Base-by-base conservation (phyloP, 768 basidiomycete species). In the Lactarius psammicola region DNA sequence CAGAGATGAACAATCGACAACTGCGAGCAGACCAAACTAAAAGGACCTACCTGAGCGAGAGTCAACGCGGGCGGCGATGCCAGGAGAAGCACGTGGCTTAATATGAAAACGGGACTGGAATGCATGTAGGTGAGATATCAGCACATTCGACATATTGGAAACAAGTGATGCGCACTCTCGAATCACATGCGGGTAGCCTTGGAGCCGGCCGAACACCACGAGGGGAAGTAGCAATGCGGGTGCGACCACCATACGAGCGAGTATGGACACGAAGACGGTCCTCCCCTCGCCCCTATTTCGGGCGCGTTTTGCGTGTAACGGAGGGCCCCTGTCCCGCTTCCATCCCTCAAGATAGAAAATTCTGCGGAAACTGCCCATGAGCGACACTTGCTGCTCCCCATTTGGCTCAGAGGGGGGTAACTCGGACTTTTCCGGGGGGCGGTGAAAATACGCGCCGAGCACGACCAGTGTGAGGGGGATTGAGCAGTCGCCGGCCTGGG, bases 401-500 rank as follows among this genome's bases (percentile, higher is more conserved):
- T 40, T 66, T 61, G 11, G 2, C 23, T 15, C 46, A 5, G 23
- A 49, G 10, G n/a, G 2, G 44, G 46, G 44, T 0, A 55, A 31
- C 10, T 36, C 28, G 20, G 44, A 36, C 33, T 57, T 33, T 2
- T 51, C 62, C 1, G 77, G 76, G 11, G 80, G 78, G 0, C 78
- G 78, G 74, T 86, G 90, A 77, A 96, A 96, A 79, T 95, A 97
- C 17, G 91, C 94, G 10, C 95, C 95, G 51, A 98, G 86, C 9
- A 96, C 93, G 64, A 97, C 82, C 26, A 97, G 79, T 2, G 95
- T 97, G 28, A 97, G 73, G 0, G 95, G 96, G 65, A 97, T 88
- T 10, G 89, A 87, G 65, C 91, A 93, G 65, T 81, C 85, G 1
- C 93, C 92, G 1, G 89, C 87, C 17, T 79, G 77, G 3, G 78